Evolutionary conservation across 2,329 filamentous ascomycete species (phyloP), one percentile per base, ranked within the genome.

Genomic region (Akanthomyces dipterigenus): DNA sequence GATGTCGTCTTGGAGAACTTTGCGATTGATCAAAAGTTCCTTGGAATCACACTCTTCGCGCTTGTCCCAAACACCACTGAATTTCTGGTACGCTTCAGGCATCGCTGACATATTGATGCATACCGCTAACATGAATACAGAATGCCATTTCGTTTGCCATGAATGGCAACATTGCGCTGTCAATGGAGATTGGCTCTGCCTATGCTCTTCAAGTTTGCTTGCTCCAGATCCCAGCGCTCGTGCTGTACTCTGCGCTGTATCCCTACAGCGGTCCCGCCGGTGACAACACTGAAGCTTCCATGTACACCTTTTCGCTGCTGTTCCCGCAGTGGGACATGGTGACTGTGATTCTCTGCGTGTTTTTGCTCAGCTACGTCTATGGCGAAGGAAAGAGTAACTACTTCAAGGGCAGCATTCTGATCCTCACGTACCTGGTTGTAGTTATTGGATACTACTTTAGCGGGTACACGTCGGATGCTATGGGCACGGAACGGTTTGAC

Each of bases 301-400:
- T 81, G 63, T 88, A 89, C 71, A 90, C 87, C 0, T 95, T 95
- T 73, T 90, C 87, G 40, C 83, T 99, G 38, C 91, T 98, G 49
- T 98, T 99, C 78, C 95, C 95, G 1, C 95, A 99, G 74, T 99
- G 93, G 93, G 95, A 99, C 73, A 96, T 99, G 91, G 88, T 98
- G 14, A 96, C 91, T 0, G 91, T 98, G 18, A 96, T 98, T 63
- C 78, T 99, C 18, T 97, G 93, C 70, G 92, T 99, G 20, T 96
- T 99, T 78, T 78, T 99, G 61, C 85, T 99, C 66, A 96, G 92
- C 70, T 96, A 98, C 79, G 93, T 99, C 80, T 96, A 98, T 69
- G 91, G 93, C 56, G 95, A 99, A 77, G 95, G 95, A 45, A 99
- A 99, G 85, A 98, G 93, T 80, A 99, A 99, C 76, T 99, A 99